Percentiles rank a stretch among this genome's conserved stretches.
Conservation (phyloP, 768 basidiomycete genomes). For the Gymnopilus dilepis region DNA sequence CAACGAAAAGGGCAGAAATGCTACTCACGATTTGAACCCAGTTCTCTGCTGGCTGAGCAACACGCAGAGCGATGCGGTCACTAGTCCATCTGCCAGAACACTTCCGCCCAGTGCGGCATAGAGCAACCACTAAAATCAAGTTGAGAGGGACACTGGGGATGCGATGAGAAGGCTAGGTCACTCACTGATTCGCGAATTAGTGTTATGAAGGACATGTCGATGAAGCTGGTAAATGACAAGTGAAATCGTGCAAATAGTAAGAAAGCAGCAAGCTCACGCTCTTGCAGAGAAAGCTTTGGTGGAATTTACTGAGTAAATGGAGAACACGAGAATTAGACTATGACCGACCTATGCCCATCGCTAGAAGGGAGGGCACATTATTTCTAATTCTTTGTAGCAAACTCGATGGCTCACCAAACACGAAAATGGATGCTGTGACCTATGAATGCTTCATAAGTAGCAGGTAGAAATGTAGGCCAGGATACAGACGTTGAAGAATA, state of each 20-base stretch:
- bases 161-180: background rate
- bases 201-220: constrained; percentile 23
- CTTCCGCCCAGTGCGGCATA: constrained; percentile 29
- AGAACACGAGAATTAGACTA: background rate
- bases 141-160: background rate
- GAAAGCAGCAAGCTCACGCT: constrained; percentile 13
- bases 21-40: constrained; percentile 27
- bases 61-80: constrained; percentile 29
- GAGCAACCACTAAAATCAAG: constrained; percentile 23
- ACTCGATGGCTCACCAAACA: constrained; percentile 12
- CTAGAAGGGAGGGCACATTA: constrained; percentile 2
- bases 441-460: background rate
- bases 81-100: constrained; percentile 28
- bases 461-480: background rate
- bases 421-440: constrained; percentile 19
- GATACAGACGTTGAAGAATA: constrained; percentile 22
- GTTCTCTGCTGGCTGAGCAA: constrained; percentile 27
- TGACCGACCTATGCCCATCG: constrained; percentile 21
- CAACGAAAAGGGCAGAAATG: background rate
- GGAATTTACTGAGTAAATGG: background rate
- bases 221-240: constrained; percentile 16
- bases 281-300: constrained; percentile 19
- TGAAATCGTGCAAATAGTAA: background rate
- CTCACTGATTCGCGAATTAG: constrained; percentile 27
- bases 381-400: background rate